phyloP scores from a whole-genome alignment of 371 early-diverging fungal genomes.

The Mortierella polycephala region DNA sequence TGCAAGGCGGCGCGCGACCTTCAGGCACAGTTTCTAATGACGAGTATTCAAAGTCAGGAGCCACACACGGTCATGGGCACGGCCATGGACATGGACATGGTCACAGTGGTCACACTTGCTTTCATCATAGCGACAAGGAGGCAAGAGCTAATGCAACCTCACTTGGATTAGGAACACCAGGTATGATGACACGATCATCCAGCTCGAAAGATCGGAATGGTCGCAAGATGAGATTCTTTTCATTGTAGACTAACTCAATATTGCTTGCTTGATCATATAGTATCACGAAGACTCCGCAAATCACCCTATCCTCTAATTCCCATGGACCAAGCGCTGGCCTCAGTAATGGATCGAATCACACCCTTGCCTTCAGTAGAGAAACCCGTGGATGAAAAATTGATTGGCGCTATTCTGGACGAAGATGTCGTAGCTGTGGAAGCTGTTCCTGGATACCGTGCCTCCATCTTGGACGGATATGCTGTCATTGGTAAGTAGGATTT shows the following conservation, averaged over 20 bases:
- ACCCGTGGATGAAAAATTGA: slow-evolving; percentile 60
- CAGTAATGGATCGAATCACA: slow-evolving; percentile 60
- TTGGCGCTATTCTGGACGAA: slow-evolving; percentile 79
- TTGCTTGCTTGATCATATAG: slow-evolving; percentile 42
- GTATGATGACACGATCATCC: slow-evolving; percentile 32
- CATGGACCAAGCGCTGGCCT: slow-evolving; percentile 72
- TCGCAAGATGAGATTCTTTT: background rate
- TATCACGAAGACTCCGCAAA: slow-evolving; percentile 72
- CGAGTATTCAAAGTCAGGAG: slow-evolving; percentile 4
- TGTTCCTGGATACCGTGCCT: slow-evolving; percentile 89
- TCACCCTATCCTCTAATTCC: slow-evolving; percentile 87
- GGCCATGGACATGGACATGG: slow-evolving; percentile 56
- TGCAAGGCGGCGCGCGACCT: slow-evolving; percentile 50
- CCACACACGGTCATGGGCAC: slow-evolving; percentile 52
- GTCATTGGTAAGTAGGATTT: slow-evolving; percentile 67
- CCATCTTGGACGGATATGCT: slow-evolving; percentile 95
- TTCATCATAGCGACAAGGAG: slow-evolving; percentile 43
- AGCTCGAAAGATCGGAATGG: background rate
- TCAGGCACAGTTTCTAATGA: slow-evolving; percentile 23
- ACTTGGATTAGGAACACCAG: slow-evolving; percentile 59
- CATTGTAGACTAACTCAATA: background rate
- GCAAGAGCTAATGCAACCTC: slow-evolving; percentile 46
- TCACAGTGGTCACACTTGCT: slow-evolving; percentile 52
- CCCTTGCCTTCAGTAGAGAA: slow-evolving; percentile 52
- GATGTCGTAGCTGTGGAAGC: slow-evolving; percentile 78